Evolutionary conservation across 2,329 filamentous ascomycete genomes (phyloP).

Genomic region (Triangularia setosa): DNA sequence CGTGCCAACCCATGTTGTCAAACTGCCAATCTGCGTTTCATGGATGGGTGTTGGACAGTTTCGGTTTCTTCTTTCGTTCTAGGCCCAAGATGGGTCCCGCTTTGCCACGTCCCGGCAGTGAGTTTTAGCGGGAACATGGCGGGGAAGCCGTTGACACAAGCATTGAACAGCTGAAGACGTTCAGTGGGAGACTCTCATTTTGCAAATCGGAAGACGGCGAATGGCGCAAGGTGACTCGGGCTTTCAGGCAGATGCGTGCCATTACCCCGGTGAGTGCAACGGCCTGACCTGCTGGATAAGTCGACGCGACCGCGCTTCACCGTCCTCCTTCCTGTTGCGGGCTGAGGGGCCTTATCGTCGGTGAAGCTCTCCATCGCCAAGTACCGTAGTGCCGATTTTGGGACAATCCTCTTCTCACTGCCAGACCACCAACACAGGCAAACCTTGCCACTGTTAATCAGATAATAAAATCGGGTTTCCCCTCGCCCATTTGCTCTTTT

Average conservation of each 20-base stretch:
- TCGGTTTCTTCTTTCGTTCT: background rate
- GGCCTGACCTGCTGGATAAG: conserved; percentile 13
- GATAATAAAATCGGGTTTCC: background rate
- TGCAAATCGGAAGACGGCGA: conserved; percentile 16
- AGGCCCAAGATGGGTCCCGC: background rate
- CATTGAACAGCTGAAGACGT: background rate
- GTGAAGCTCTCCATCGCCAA: conserved; percentile 7
- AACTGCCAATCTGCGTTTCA: too few species aligned
- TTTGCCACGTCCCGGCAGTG: background rate
- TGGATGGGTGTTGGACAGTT: background rate
- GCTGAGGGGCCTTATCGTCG: conserved; percentile 7
- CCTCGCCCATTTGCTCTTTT: background rate
- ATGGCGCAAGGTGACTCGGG: conserved; percentile 7
- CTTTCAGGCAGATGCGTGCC: conserved; percentile 2
- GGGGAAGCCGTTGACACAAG: background rate
- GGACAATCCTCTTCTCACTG: background rate
- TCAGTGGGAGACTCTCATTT: background rate
- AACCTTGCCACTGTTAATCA: conserved; percentile 1
- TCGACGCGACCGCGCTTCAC: conserved; percentile 5
- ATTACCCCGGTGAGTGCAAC: background rate
- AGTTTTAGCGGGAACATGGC: background rate
- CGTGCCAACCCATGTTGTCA: too few species aligned
- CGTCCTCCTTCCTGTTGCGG: background rate
- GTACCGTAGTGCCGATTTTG: background rate
- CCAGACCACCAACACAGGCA: background rate